Percentiles rank a stretch among this genome's conserved stretches.
Conservation (phyloP, 805 yeast species). For the Zygotorulaspora danielsina region DNA sequence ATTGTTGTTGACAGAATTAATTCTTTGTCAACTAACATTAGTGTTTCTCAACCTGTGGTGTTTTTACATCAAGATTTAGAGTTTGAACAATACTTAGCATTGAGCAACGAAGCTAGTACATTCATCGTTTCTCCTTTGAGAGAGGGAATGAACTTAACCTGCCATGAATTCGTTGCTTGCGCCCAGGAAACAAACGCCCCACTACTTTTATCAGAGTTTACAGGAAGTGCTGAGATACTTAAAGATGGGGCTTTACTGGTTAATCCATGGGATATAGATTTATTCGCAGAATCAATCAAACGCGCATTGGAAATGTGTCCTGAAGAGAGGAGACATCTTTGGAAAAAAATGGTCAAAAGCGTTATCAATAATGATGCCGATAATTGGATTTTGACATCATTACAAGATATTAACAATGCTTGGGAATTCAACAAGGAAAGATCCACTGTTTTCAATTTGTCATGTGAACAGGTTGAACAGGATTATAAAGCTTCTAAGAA, state of each 20-base stretch:
- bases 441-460: conserved; percentile 34
- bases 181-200: conserved; percentile 71
- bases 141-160: conserved; percentile 95
- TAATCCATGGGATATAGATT: conserved; percentile 85
- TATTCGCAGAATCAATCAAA: conserved; percentile 60
- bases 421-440: conserved; percentile 49
- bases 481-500: conserved; percentile 32
- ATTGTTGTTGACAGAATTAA: conserved; percentile 82
- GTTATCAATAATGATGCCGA: conserved; percentile 66
- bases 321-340: conserved; percentile 55
- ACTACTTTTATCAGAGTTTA: conserved; percentile 82
- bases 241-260: conserved; percentile 66
- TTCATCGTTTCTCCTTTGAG: conserved; percentile 88
- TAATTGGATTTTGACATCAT: conserved; percentile 63
- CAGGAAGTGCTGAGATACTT: conserved; percentile 85
- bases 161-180: conserved; percentile 87
- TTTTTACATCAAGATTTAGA: conserved; percentile 83
- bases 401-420: conserved; percentile 47
- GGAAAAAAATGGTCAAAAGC: conserved; percentile 57
- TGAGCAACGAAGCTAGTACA: conserved; percentile 78
- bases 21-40: conserved; percentile 64
- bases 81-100: conserved; percentile 83
- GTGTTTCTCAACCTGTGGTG: conserved; percentile 77
- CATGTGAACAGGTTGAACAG: conserved; percentile 27
- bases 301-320: conserved; percentile 59